Evolutionary conservation across 345 rosid genomes (phyloP).

Genomic region (Eucalyptus cloeziana): DNA sequence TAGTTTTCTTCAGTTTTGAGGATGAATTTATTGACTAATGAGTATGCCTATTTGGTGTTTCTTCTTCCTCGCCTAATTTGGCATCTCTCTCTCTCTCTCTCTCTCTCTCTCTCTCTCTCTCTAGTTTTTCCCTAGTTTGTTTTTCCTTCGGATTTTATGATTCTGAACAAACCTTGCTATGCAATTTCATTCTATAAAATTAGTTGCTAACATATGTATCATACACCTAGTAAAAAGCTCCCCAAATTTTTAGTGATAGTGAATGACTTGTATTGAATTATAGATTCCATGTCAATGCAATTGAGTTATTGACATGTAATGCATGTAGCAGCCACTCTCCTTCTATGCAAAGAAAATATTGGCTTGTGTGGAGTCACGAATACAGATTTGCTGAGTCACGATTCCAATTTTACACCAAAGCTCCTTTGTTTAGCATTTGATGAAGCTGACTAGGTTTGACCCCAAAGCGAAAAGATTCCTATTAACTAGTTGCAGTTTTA

Average conservation of each 20-base stretch:
- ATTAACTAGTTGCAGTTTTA: neutral
- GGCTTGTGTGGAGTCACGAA: neutral
- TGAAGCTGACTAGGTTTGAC: neutral
- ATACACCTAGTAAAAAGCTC: neutral
- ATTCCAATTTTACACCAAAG: neutral
- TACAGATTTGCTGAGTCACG: neutral
- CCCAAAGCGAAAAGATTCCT: accelerated
- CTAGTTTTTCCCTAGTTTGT: neutral
- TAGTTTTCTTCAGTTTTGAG: neutral
- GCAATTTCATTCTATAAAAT: neutral
- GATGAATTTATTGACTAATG: neutral
- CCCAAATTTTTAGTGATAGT: too few species aligned
- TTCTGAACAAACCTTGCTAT: neutral
- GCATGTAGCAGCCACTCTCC: neutral
- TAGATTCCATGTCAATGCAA: accelerated
- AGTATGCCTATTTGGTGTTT: neutral
- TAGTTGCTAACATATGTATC: neutral
- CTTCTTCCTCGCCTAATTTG: neutral
- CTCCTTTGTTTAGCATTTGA: neutral
- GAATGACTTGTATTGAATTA: accelerated
- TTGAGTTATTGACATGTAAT: too few species aligned
- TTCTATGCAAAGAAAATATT: neutral
- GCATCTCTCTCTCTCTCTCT: neutral
- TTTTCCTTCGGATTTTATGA: neutral
- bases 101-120: too few species aligned